These are phyloP conservation scores for Ophiosphaerella herpotricha DNA, from an alignment of 2,329 filamentous ascomycete species.

Conservation along the genomic window DNA sequence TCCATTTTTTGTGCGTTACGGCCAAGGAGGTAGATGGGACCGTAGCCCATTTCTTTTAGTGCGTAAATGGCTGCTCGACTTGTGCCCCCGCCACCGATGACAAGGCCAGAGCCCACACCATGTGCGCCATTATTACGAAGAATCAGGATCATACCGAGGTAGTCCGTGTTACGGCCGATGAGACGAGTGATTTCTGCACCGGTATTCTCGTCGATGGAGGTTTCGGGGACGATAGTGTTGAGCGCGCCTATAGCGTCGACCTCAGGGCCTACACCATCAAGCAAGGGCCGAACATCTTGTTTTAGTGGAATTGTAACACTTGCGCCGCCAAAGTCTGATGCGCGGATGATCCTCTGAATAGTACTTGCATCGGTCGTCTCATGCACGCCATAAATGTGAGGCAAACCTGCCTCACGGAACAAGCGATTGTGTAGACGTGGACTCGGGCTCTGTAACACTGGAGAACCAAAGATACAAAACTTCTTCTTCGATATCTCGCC, in stretches of 20 bases:
- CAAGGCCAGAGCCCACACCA: conserved; percentile 64
- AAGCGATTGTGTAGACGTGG: conserved; percentile 88
- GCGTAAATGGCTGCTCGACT: conserved; percentile 90
- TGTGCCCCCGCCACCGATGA: conserved; percentile 90
- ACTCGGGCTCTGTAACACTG: conserved; percentile 80
- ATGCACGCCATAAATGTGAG: conserved; percentile 76
- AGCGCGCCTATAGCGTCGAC: conserved; percentile 86
- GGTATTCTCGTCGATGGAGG: conserved; percentile 39
- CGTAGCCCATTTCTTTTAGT: conserved; percentile 79
- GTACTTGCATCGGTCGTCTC: conserved; percentile 71
- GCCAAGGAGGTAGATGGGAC: conserved; percentile 84
- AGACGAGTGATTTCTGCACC: conserved; percentile 58
- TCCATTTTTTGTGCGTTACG: conserved; percentile 72
- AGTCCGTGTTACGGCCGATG: conserved; percentile 92
- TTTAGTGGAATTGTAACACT: conserved; percentile 97
- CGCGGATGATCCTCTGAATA: conserved; percentile 68
- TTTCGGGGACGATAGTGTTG: conserved; percentile 81
- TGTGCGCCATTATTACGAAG: conserved; percentile 67
- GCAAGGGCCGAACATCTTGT: conserved; percentile 77
- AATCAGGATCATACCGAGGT: conserved; percentile 85
- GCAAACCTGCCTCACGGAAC: conserved; percentile 76
- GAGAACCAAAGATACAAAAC: conserved; percentile 88
- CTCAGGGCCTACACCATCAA: conserved; percentile 80
- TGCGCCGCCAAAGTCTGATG: conserved; percentile 82
- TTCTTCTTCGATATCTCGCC: conserved; percentile 75